phyloP scores from a whole-genome alignment of 2,329 filamentous ascomycete species.

The Aspergillus piperis region DNA sequence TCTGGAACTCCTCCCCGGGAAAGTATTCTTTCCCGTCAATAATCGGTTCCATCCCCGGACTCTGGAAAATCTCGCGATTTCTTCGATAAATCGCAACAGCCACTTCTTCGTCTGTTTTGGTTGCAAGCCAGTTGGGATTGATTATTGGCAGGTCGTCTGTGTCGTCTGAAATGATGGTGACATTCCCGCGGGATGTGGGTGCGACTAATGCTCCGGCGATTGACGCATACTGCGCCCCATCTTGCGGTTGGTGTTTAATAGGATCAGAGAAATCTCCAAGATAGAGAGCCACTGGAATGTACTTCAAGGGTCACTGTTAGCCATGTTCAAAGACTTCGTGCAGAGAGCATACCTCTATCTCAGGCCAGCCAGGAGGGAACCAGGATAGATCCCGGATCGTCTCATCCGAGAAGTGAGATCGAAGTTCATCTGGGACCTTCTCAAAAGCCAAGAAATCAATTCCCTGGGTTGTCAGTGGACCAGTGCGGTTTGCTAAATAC shows the following conservation, averaged over 20 bases:
- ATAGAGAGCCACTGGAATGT: conserved; percentile 29
- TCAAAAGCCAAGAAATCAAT: conserved; percentile 36
- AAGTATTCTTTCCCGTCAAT: conserved; percentile 39
- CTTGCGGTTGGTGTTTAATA: conserved; percentile 23
- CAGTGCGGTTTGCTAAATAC: conserved; percentile 24
- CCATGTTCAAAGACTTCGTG: too few relatives aligned
- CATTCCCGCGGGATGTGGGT: conserved; percentile 49
- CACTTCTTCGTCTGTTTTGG: conserved; percentile 48
- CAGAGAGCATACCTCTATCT: conserved; percentile 32
- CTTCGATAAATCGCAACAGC: conserved; percentile 48
- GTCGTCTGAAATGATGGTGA: conserved; percentile 41
- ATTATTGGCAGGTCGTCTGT: conserved; percentile 44
- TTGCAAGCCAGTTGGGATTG: conserved; percentile 50
- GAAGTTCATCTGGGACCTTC: conserved; percentile 28
- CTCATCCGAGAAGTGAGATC: conserved; percentile 20
- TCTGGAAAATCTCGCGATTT: conserved; percentile 40
- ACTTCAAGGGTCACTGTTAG: conserved; percentile 18
- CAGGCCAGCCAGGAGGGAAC: conserved; percentile 42
- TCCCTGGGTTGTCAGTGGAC: conserved; percentile 31
- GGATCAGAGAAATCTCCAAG: conserved; percentile 32
- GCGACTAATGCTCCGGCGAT: conserved; percentile 32
- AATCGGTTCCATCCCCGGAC: conserved; percentile 31
- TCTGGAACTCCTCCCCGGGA: conserved; percentile 41
- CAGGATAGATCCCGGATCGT: conserved; percentile 25
- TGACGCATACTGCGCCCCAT: conserved; percentile 29